Base-by-base conservation (phyloP, 2,329 filamentous ascomycete species). In the Alternaria panax region DNA sequence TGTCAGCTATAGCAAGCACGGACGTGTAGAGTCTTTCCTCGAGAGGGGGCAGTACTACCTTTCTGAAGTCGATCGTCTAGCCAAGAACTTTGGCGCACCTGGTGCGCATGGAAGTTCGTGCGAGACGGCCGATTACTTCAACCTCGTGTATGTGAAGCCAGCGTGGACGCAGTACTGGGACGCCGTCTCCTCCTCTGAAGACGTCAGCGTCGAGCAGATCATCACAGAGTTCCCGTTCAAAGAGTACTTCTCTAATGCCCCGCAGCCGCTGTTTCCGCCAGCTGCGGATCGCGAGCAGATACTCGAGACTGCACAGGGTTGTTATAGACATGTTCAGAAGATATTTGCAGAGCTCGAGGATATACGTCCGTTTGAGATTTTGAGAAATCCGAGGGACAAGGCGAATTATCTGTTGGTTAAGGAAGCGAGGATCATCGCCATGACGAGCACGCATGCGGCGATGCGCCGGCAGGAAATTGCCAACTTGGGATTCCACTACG, bases 361-460 rank as follows among this genome's bases (percentile, higher is more conserved):
- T 74, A 94, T 96, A 45, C 86, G 93, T 68, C 96, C 95, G 0
- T 99, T 99, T 73, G 95, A 99, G 80, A 93, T 99, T 51, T 81
- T 99, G 56, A 88, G 93, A 51, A 90, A 90, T 55, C 91, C 93
- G 64, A 89, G 91, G 34, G 95, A 99, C 76, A 97, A 96, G 80
- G 91, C 93, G 51, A 98, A 98, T 77, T 99, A 99, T 73, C 87
- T 99, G 6, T 86, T 99, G 32, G 90, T 93, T 6, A 97, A 93
- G 71, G 94, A 98, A 79, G 96, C 96, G n/a, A 90, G 95, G 34
- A 95, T 99, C 63, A 90, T 99, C 65, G 96, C 95, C 58, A 99
- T 99, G 96, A 99, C 95, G 18, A 96, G 93, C 4, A 99, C 96
- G 0, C 95, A 99, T 78, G 96, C 95, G 5, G 95, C 95, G 1